Percentiles rank a stretch among this genome's conserved stretches.
Evolutionary conservation across 148 eudicot genomes (phyloP).

Genomic region (Camellia granthamiana): DNA sequence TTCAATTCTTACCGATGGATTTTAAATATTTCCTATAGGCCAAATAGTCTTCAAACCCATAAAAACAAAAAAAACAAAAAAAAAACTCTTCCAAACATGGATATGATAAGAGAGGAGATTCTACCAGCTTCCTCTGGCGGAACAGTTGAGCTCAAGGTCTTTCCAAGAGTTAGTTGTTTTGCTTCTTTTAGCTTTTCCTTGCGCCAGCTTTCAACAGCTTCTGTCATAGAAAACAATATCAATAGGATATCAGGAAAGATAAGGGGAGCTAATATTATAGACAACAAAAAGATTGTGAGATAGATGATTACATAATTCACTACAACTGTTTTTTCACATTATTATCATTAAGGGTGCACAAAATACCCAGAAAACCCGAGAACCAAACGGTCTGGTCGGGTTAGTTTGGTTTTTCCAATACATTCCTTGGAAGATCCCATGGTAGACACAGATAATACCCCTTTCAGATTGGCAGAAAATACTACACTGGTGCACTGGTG

Average conservation of each 20-base stretch:
- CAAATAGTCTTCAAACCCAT: not conserved
- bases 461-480: conserved; percentile 1
- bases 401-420: too few species aligned
- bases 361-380: too few species aligned
- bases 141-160: conserved; percentile 36
- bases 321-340: too few species aligned
- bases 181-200: conserved; percentile 54
- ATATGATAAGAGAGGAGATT: too few species aligned
- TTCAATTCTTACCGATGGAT: not conserved
- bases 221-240: conserved; percentile 36
- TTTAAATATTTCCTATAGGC: not conserved
- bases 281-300: not conserved
- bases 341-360: too few species aligned
- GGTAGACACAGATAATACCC: not conserved
- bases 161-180: conserved; percentile 32
- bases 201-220: conserved; percentile 77
- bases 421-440: not conserved
- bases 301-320: too few species aligned
- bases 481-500: not conserved
- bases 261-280: conserved; percentile 7
- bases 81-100: too few species aligned
- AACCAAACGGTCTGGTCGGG: too few species aligned
- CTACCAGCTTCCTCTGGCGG: conserved; percentile 66
- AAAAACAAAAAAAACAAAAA: too few species aligned
- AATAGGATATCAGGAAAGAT: not conserved